Evolutionary conservation across 805 yeast genomes (phyloP), one percentile per base, ranked within the genome.

Genomic region (Metschnikowia reukaufii): DNA sequence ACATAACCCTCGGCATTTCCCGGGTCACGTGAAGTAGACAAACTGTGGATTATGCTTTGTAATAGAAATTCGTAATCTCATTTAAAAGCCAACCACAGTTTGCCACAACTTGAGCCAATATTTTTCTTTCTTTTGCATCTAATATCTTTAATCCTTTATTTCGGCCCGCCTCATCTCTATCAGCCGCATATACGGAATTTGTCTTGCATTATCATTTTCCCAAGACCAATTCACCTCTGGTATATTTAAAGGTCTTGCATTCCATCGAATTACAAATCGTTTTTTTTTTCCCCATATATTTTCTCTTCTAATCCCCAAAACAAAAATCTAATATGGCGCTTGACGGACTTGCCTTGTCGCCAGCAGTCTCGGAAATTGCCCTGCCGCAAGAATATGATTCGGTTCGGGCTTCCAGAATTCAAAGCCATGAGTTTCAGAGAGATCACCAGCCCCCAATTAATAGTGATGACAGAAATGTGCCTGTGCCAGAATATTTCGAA

Each of bases 401-500:
- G 4, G 21, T 18, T 19, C 35, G 56, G 5, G 50, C 46, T 13
- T 31, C 38, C n/a, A 39, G 58, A 30, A 46, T 52, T 10, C 45
- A 30, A 25, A 54, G 57, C 29, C 60, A 57, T 33, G 58, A 57
- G 18, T 57, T 55, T 37, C 49, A 47, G 23, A 53, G 52, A 39
- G 55, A 57, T n/a, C 59, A 55, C 30, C 58, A 53, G 38, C 52
- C 52, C 3, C 38, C 35, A 15, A 6, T 37, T 5, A 4, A 6
- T 27, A 6, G 16, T 16, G 44, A 35, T 29, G 29, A 48, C 31
- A 37, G 46, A 33, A 45, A 46, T 19, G 55, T 57, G 16, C 59
- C 57, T 6, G 67, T 73, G n/a, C 73, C 76, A 1, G 72, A 69
- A 49, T 73, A 65, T 44, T 25, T 52, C 30, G 74, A 71, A 53